Evolutionary conservation across 106 monocot species (phyloP), one percentile per base, ranked within the genome.

Genomic region (Allium cepa): DNA sequence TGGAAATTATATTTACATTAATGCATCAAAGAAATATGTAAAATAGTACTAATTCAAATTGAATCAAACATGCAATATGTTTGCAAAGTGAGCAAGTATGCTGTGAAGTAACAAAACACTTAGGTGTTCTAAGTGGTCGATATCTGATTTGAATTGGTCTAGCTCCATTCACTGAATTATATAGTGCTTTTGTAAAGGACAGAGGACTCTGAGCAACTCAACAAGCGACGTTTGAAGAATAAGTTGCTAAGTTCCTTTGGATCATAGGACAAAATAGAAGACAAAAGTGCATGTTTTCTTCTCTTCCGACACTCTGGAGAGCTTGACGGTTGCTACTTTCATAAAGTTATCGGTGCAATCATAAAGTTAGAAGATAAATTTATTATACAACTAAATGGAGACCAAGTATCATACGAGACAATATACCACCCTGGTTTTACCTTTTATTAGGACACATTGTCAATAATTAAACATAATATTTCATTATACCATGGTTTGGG

Each of bases 221-320:
- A 59, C 59, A 18, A 59, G 59, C 3, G 0, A 59, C 14, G 1
- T 0, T 22, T 59, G 59, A 59, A 59, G 59, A 59, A 59, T 7
- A 59, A 59, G 14, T 59, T 59, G 26, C 59, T 59, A 59, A 16
- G 13, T 59, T 59, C 26, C 17, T 59, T 17, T 59, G 59, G 59
- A 59, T 59, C 0, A 16, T 59, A 13, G 17, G 59, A 9, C 59
- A 59, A 13, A 16, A 16, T 1, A 16, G 10, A 59, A 59, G 59
- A 18, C 59, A 59, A 3, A 13, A 22, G n/a, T 13, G 59, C 59
- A 17, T 59, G 59, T 16, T 59, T 8, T 0, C 9, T 59, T 9
- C n/a, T 59, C 3, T 59, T 59, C 7, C 9, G 0, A 17, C 17
- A 3, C 17, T 8, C 0, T 18, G 8, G 17, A 9, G 17, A 17